Base-by-base conservation (phyloP, 768 basidiomycete species). In the Rhodocollybia butyracea region DNA sequence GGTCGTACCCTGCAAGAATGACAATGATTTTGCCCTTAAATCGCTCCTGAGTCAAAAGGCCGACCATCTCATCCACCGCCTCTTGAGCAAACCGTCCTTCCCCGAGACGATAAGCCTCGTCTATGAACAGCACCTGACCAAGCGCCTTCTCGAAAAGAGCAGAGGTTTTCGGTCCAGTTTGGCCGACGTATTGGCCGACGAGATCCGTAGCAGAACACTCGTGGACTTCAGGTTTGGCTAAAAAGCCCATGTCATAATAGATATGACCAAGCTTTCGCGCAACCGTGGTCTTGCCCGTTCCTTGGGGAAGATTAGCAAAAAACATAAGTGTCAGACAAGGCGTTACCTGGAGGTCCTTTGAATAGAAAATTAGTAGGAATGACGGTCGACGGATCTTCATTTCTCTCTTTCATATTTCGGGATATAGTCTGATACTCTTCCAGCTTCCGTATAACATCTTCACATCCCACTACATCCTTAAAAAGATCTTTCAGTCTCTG, bases 131-230 rank as follows among this genome's bases (percentile, higher is more conserved):
- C 3, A 89, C 85, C 39, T 78, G 76, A 0, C 87, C 87, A 0
- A 86, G 73, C 0, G 84, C 87, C 63, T 81, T 83, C 43, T 86
- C 82, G 45, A 89, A 80, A 1, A 82, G 61, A 51, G 79, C 73
- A 59, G 68, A 73, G 1, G 83, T 84, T 65, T 86, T 86, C 0
- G 85, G 86, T 0, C 86, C 88, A 0, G 87, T 88, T 0, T 88
- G 86, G 5, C 87, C 87, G 8, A 88, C 79, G 47, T 82, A 88
- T 61, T 86, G 74, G 1, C 82, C 88, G 1, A 88, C 80, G 29
- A 89, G 73, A 58, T 89, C 88, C 1, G 85, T 77, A 0, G 84
- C 85, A 0, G 86, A 87, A 63, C 85, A 84, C 64, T 89, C 87
- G 7, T 79, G 63, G 39, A 89, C 84, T n/a, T 84, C 76, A 2